Base-by-base conservation (phyloP, 768 basidiomycete species). In the Xerocomellus chrysenteron region DNA sequence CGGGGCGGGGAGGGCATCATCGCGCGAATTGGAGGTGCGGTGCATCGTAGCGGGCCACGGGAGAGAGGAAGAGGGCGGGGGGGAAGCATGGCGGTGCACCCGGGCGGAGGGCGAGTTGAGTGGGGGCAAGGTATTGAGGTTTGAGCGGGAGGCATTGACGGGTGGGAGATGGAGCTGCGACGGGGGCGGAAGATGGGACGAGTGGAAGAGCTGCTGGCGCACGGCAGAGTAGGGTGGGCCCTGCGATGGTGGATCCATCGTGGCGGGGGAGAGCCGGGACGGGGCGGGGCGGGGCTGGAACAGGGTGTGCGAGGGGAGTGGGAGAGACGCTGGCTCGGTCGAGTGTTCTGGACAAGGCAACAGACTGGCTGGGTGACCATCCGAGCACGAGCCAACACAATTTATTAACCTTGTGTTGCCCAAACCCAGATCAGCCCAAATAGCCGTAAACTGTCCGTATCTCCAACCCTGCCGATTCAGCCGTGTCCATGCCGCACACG, bases 161-260 rank as follows among this genome's bases (percentile, higher is more conserved):
- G 73, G 74, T 3, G 75, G 68, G 14, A 75, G 70, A 49, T 75
- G 76, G 17, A 79, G 69, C 54, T 75, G 74, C 0, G 77, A 75
- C 0, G 78, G 78, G 0, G 76, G 78, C 0, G 78, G 78, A 28
- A 78, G 76, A 60, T 78, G 78, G 3, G 74, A 65, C 1, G 76
- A 75, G 30, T 74, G 74, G 61, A 78, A 79, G 50, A 77, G 71
- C 47, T 73, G 73, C 13, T 69, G 69, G 6, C 69, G 69, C 0
- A 66, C 64, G 37, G 57, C 50, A 4, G 68, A 56, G 60, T 68
- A 68, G 12, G 68, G 61, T n/a, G 67, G 63, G 52, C 69, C 69
- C 35, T 72, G 65, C 5, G 73, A 59, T 58, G 74, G 55, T 44
- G 59, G 49, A 59, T 69, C 69, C 69, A 71, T 70, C 13, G 13